Evolutionary conservation across 2,329 filamentous ascomycete species (phyloP).

Genomic region (Xylaria sp.): DNA sequence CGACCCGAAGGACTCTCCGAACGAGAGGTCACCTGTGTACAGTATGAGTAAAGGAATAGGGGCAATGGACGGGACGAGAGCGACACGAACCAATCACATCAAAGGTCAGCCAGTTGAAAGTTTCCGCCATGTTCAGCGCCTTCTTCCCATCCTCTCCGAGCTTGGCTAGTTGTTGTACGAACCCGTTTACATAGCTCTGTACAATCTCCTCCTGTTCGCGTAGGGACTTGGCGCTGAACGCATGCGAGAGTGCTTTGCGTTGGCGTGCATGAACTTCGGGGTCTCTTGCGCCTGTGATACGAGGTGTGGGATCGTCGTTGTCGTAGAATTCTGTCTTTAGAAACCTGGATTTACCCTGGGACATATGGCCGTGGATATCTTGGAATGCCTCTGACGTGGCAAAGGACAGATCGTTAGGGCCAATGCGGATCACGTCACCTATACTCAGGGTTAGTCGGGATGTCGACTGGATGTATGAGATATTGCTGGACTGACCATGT

Average conservation of each 20-base stretch:
- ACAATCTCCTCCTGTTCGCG: slow-evolving; percentile 43
- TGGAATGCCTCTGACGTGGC: slow-evolving; percentile 51
- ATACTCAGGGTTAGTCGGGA: slow-evolving; percentile 2
- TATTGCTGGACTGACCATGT: slow-evolving; percentile 33
- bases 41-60: background rate
- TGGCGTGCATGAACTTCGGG: slow-evolving; percentile 38
- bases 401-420: slow-evolving; percentile 57
- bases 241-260: slow-evolving; percentile 39
- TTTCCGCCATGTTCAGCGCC: slow-evolving; percentile 42
- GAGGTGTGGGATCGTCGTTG: slow-evolving; percentile 34
- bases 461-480: background rate
- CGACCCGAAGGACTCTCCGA: slow-evolving; percentile 38
- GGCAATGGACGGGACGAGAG: background rate
- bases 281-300: slow-evolving; percentile 30
- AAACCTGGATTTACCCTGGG: slow-evolving; percentile 36
- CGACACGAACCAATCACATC: slow-evolving; percentile 48
- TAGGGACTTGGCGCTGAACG: slow-evolving; percentile 39
- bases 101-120: slow-evolving; percentile 47
- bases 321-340: slow-evolving; percentile 37
- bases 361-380: slow-evolving; percentile 53
- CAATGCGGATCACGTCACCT: slow-evolving; percentile 54
- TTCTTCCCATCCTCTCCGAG: slow-evolving; percentile 37
- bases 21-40: slow-evolving; percentile 34
- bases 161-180: slow-evolving; percentile 35
- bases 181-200: slow-evolving; percentile 39